A percentile compares a stretch with the other conserved stretches of the same genome.
Conservation (phyloP, 1,139 yeast species). For the Geotrichum phurueaensis region DNA sequence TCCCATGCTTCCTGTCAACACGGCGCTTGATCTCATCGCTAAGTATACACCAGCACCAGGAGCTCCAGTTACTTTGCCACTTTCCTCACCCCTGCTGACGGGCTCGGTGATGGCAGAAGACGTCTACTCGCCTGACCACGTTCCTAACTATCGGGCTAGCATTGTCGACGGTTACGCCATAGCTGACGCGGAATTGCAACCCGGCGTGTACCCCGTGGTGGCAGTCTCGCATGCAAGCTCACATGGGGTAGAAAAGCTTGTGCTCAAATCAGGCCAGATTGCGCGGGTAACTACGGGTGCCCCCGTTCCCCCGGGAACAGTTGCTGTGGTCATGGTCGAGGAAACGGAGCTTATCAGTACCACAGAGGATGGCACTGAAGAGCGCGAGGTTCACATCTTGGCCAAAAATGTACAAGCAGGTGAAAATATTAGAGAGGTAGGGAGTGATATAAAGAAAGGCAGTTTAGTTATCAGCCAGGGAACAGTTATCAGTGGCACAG, state of each 20-base stretch:
- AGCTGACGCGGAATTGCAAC: conserved; percentile 38
- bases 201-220: conserved; percentile 40
- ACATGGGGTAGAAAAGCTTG: conserved; percentile 18
- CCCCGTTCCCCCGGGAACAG: conserved; percentile 46
- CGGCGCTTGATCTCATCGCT: conserved; percentile 32
- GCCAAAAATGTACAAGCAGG: conserved; percentile 35
- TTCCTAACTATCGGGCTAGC: conserved; percentile 46
- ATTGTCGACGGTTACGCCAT: conserved; percentile 53
- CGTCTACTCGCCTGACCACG: conserved; percentile 36
- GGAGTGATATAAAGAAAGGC: conserved; percentile 42
- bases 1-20: conserved; percentile 40
- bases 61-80: conserved; percentile 15
- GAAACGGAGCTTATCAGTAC: conserved; percentile 38
- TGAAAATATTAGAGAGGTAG: conserved; percentile 44
- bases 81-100: conserved; percentile 22
- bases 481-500: conserved; percentile 35
- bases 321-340: conserved; percentile 50
- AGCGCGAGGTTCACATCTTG: conserved; percentile 29
- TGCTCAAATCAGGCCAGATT: conserved; percentile 32
- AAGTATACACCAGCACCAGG: conserved; percentile 1
- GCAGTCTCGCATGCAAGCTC: conserved; percentile 42
- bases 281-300: conserved; percentile 50
- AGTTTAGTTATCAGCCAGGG: conserved; percentile 36
- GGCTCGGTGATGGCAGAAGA: conserved; percentile 42
- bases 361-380: conserved; percentile 39